Conservation (phyloP, 2,329 filamentous ascomycete species). For the Cercospora janseana region DNA sequence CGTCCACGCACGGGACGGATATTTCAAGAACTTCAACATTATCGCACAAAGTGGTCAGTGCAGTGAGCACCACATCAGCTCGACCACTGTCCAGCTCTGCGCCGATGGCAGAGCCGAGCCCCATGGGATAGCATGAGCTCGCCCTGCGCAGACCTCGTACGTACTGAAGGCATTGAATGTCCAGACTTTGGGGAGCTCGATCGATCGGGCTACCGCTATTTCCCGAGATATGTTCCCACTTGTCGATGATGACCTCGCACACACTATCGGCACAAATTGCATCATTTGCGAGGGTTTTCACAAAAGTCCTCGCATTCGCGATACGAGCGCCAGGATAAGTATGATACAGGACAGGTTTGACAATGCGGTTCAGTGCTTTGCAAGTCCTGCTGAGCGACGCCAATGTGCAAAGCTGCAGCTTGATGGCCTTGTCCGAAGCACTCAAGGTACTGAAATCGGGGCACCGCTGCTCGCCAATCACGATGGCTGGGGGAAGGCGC, state of each 20-base stretch:
- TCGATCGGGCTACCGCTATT: constrained; percentile 7
- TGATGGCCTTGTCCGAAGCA: constrained; percentile 11
- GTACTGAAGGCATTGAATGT: constrained; percentile 15
- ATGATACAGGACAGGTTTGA: constrained; percentile 14
- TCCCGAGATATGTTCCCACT: constrained; percentile 14
- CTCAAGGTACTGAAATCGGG: constrained; percentile 11
- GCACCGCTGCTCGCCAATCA: constrained; percentile 11
- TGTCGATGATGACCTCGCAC: constrained; percentile 14
- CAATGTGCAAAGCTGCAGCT: constrained; percentile 15
- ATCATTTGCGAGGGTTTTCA: constrained; percentile 10
- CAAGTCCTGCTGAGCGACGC: constrained; percentile 11
- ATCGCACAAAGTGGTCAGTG: constrained; percentile 11
- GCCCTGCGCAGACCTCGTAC: constrained; percentile 6
- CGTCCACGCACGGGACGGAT: constrained; percentile 10
- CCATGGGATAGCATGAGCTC: constrained; percentile 16
- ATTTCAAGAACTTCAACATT: constrained; percentile 15
- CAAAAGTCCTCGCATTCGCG: constrained; percentile 14
- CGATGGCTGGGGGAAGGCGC: constrained; percentile 10
- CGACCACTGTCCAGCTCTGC: constrained; percentile 17
- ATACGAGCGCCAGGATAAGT: constrained; percentile 13
- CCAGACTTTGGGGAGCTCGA: constrained; percentile 12
- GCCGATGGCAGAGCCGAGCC: constrained; percentile 13
- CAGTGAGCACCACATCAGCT: constrained; percentile 17
- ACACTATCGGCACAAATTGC: background rate
- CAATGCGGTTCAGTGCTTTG: constrained; percentile 14